Conservation (phyloP, 2,329 filamentous ascomycete genomes). For the Botrytis fragariae region DNA sequence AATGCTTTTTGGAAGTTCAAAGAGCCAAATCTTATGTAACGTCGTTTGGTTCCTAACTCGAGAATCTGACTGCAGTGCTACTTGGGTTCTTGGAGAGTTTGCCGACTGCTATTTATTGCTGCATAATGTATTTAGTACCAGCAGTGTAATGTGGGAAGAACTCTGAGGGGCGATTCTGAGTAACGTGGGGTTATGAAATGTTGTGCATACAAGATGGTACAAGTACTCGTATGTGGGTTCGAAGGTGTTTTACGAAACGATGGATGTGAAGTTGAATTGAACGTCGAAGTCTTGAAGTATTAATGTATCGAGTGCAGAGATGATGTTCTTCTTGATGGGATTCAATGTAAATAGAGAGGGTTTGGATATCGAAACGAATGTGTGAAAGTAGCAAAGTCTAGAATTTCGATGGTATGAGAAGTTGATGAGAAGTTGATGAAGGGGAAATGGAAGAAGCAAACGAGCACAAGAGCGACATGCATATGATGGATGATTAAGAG, state of each 20-base stretch:
- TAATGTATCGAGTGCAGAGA: not conserved
- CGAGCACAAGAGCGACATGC: slow-evolving; percentile 1
- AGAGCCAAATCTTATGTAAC: not conserved
- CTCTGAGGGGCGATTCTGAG: slow-evolving; percentile 14
- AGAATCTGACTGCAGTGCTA: slow-evolving; percentile 3
- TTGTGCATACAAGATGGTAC: slow-evolving; percentile 14
- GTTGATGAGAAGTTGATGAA: not conserved
- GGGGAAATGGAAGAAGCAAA: not conserved
- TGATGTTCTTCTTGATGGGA: not conserved
- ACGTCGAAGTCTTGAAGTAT: not conserved
- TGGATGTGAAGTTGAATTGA: not conserved
- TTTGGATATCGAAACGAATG: not conserved
- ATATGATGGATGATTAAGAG: not conserved
- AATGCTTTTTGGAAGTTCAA: not conserved
- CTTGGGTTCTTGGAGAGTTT: not conserved
- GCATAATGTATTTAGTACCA: slow-evolving; percentile 15
- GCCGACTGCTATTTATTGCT: slow-evolving; percentile 9
- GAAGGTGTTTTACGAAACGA: not conserved
- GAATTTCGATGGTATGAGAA: not conserved
- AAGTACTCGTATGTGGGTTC: not conserved
- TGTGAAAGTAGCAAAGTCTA: not conserved
- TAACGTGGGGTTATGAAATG: slow-evolving; percentile 14
- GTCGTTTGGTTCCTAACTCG: not conserved
- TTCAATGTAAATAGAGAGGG: not conserved
- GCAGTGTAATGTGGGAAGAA: slow-evolving; percentile 11